Base-by-base conservation (phyloP, 805 yeast genomes). In the Nakazawaea sp. region DNA sequence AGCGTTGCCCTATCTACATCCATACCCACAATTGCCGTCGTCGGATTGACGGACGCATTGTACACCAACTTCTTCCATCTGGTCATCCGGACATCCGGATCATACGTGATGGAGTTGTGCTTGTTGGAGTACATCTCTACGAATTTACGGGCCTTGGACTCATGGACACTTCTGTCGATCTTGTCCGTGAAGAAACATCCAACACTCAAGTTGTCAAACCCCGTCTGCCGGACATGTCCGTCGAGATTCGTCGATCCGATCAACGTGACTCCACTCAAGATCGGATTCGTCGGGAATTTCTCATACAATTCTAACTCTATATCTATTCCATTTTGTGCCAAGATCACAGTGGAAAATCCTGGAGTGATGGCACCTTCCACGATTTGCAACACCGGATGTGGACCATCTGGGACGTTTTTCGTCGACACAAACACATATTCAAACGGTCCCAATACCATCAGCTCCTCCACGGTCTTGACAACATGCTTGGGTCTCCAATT, bases 341-440 rank as follows among this genome's bases (percentile, higher is more conserved):
- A 43, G 3, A 63, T 55, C 12, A 63, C 48, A 1, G 58, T 42
- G 5, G 62, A 39, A 12, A 47, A 47, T 27, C 45, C 50, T 10
- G 40, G 42, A 9, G 50, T 42, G 27, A 63, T 55, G 0, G 58
- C 71, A 23, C 61, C 61, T 32, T 45, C 54, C 26, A 70, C 57
- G 26, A 69, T 61, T 10, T 60, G 62, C 10, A 64, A 44, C 11
- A 59, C 47, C 3, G 38, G 35, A n/a, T 34, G 35, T 4, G 42
- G 42, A 2, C 40, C 40, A 47, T 80, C 87, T 3, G 87, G 86
- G 18, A 76, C 60, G 47, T 71, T 75, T 52, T 80, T 80, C 23
- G 78, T 71, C 27, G 75, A 64, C 9, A 79, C 72, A 5, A 78
- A 61, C 25, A 80, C 61, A 49, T 59, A 80, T 48, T 80, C 86